Evolutionary conservation across 805 yeast genomes (phyloP).

Genomic region (Kazachstania kunashirensis): DNA sequence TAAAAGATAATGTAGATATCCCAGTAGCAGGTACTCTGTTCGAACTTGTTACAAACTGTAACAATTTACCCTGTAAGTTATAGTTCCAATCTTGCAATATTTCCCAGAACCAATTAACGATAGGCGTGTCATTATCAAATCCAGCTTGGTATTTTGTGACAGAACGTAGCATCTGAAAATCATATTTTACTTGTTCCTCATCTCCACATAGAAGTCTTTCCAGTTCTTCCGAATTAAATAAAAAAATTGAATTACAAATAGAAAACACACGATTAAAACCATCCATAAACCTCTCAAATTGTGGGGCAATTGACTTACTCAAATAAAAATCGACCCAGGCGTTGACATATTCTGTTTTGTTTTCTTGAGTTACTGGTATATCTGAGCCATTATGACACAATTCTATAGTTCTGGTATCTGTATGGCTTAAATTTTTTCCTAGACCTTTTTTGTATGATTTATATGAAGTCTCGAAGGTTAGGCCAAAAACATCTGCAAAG

Average conservation of each 20-base stretch:
- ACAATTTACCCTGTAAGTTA: slow-evolving; percentile 49
- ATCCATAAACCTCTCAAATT: slow-evolving; percentile 46
- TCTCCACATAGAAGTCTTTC: slow-evolving; percentile 72
- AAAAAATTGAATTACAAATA: slow-evolving; percentile 60
- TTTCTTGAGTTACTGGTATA: slow-evolving; percentile 46
- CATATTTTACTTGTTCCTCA: slow-evolving; percentile 43
- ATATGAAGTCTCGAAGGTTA: slow-evolving; percentile 54
- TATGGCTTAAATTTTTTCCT: neutral
- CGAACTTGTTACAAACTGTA: slow-evolving; percentile 80
- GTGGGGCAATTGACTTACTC: slow-evolving; percentile 41
- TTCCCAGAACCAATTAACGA: slow-evolving; percentile 84
- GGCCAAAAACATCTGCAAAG: slow-evolving; percentile 40
- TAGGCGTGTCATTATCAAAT: slow-evolving; percentile 29
- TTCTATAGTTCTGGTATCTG: slow-evolving; percentile 30
- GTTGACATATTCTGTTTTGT: slow-evolving; percentile 51
- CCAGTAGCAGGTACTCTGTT: slow-evolving; percentile 94
- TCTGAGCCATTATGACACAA: slow-evolving; percentile 51
- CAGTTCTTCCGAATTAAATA: slow-evolving; percentile 76
- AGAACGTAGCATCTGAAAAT: slow-evolving; percentile 53
- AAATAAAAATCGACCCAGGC: slow-evolving; percentile 54
- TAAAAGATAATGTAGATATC: slow-evolving; percentile 60
- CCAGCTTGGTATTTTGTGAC: slow-evolving; percentile 72
- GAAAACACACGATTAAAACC: slow-evolving; percentile 76
- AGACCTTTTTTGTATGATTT: neutral
- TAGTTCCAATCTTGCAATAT: slow-evolving; percentile 34